Conservation (phyloP, 345 rosid genomes). For the Erodium maritimum region DNA sequence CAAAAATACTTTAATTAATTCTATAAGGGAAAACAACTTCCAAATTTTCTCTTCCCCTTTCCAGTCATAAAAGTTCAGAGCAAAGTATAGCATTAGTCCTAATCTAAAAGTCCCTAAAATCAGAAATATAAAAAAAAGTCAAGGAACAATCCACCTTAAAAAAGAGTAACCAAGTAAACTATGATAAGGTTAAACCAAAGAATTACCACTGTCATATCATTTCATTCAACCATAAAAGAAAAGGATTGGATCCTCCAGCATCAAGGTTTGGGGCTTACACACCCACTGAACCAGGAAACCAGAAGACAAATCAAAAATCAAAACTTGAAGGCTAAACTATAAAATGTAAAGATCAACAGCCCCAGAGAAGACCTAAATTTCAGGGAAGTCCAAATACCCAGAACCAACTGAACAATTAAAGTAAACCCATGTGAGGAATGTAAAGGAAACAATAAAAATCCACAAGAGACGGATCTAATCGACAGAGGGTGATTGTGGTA, state of each 20-base stretch:
- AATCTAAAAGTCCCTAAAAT: neutral
- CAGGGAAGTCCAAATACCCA: neutral
- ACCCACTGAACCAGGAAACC: neutral
- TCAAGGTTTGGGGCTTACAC: neutral
- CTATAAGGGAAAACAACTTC: neutral
- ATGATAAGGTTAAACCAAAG: neutral
- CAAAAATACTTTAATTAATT: neutral
- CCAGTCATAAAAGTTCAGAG: neutral
- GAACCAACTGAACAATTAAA: neutral
- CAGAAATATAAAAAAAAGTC: neutral
- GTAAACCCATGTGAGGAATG: neutral
- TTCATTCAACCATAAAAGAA: neutral
- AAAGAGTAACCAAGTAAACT: neutral
- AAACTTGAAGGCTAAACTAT: slow-evolving; percentile 4
- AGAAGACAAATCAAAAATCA: neutral
- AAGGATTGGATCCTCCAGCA: neutral
- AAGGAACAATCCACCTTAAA: neutral
- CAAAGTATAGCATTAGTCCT: neutral
- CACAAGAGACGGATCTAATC: too few relatives aligned
- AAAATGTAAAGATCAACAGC: neutral
- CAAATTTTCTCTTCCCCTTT: neutral
- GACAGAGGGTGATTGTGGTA: neutral
- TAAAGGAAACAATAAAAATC: neutral
- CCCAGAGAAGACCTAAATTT: neutral
- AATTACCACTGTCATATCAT: neutral